phyloP scores from a whole-genome alignment of 192 early-diverging fungal species.

The Chytriomyces hyalinus region DNA sequence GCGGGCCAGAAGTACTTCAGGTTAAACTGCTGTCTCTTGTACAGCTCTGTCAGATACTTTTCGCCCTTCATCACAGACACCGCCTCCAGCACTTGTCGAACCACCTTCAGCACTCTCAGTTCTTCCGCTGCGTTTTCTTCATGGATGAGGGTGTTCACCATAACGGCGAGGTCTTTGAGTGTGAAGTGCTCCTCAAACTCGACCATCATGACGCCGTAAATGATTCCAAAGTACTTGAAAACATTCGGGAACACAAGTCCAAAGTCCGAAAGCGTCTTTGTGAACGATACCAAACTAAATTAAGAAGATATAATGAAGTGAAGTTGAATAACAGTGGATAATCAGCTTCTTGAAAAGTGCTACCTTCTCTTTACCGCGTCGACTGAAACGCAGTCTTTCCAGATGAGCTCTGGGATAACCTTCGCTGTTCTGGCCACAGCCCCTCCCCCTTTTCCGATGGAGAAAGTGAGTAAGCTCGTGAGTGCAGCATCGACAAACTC shows the following conservation, averaged over 20 bases:
- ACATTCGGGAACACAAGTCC: not conserved
- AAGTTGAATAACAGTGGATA: not conserved
- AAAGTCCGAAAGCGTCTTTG: not conserved
- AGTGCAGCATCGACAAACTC: no score
- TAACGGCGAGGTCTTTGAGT: conserved; percentile 28
- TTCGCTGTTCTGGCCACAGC: conserved; percentile 25
- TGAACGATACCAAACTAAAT: not conserved
- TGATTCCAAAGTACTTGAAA: conserved; percentile 29
- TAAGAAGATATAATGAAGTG: not conserved
- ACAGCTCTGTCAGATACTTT: not conserved
- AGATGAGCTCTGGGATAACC: not conserved
- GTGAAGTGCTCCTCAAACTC: conserved; percentile 40
- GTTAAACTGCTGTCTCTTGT: conserved; percentile 11
- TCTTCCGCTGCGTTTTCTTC: conserved; percentile 34
- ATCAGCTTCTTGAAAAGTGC: not conserved
- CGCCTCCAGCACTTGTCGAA: conserved; percentile 6
- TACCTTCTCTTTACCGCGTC: not conserved
- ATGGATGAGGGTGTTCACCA: conserved; percentile 37
- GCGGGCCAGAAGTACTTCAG: not conserved
- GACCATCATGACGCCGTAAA: conserved; percentile 17
- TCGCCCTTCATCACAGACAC: conserved; percentile 4
- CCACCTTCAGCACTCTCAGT: conserved; percentile 9
- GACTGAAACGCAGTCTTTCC: not conserved
- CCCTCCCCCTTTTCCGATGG: conserved; percentile 7
- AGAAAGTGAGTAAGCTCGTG: no score